These are phyloP conservation scores for Podospora anserina DNA, from an alignment of 495 filamentous ascomycete genomes.

Conservation along the genomic window DNA sequence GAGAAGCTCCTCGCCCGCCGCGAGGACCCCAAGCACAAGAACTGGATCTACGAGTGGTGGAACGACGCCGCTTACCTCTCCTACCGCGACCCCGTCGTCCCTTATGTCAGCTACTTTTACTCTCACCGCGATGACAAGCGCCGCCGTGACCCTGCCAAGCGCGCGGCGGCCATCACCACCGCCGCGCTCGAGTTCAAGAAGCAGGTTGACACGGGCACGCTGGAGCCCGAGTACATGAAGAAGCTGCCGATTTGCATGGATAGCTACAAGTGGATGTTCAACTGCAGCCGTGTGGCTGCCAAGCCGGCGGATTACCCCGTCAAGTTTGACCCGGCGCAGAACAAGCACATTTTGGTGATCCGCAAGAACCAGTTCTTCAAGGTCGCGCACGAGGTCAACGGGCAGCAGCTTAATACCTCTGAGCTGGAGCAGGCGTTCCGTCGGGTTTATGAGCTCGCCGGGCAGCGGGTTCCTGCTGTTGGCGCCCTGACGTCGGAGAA, in stretches of 20 bases:
- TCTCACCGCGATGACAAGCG: slow-evolving; percentile 91
- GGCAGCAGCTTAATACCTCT: slow-evolving; percentile 74
- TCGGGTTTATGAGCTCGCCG: slow-evolving; percentile 74
- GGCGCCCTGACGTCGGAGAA: slow-evolving; percentile 88
- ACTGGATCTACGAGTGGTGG: slow-evolving; percentile 99
- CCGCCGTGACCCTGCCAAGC: slow-evolving; percentile 82
- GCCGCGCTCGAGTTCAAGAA: slow-evolving; percentile 90
- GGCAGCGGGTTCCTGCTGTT: slow-evolving; percentile 65
- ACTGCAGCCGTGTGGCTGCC: slow-evolving; percentile 81
- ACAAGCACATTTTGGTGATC: slow-evolving; percentile 83
- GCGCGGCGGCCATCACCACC: slow-evolving; percentile 84
- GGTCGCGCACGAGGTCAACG: slow-evolving; percentile 68
- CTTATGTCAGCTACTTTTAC: slow-evolving; percentile 99
- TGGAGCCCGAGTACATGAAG: slow-evolving; percentile 99
- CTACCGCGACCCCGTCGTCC: slow-evolving; percentile 94
- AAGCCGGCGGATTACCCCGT: slow-evolving; percentile 76
- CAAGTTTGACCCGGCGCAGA: slow-evolving; percentile 69
- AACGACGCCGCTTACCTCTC: slow-evolving; percentile 85
- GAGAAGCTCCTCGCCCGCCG: slow-evolving; percentile 78
- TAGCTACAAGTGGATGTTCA: slow-evolving; percentile 99
- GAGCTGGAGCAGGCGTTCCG: slow-evolving; percentile 88
- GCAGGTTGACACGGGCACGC: slow-evolving; percentile 73
- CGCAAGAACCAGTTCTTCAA: slow-evolving; percentile 98
- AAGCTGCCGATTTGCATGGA: slow-evolving; percentile 94
- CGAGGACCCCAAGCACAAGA: slow-evolving; percentile 79